Evolutionary conservation across 2,329 filamentous ascomycete genomes (phyloP).

Genomic region (Neoscytalidium dimidiatum): DNA sequence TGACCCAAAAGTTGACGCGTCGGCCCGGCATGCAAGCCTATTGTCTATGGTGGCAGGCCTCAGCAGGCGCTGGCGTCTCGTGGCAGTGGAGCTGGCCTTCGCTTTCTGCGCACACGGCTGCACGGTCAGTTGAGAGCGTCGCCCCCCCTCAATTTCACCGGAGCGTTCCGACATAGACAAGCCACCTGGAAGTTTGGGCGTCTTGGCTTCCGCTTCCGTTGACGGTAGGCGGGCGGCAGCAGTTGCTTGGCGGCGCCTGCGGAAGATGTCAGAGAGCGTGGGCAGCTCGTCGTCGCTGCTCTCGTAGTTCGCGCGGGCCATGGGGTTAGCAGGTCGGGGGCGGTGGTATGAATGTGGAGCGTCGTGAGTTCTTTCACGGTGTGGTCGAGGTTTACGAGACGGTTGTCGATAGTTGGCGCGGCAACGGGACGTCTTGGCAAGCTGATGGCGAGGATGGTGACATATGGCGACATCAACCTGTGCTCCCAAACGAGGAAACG

Average conservation of each 20-base stretch:
- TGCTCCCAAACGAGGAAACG: constrained; percentile 5
- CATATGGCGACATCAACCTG: constrained; percentile 14
- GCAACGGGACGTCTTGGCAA: constrained; percentile 14
- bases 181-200: neutral
- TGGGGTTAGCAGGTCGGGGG: neutral
- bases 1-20: constrained; percentile 27
- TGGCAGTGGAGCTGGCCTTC: constrained; percentile 24
- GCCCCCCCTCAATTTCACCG: too few species aligned
- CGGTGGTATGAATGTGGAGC: neutral
- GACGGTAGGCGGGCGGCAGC: neutral
- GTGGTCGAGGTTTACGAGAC: too few species aligned
- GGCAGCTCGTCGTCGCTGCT: constrained; percentile 18
- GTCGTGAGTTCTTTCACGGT: neutral
- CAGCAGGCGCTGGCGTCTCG: constrained; percentile 35
- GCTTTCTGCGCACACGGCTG: constrained; percentile 26
- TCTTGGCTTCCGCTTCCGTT: neutral
- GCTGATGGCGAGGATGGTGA: constrained; percentile 13
- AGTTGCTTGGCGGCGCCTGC: neutral
- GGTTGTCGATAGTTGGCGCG: constrained; percentile 17
- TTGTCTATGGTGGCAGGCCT: constrained; percentile 36
- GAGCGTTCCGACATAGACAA: neutral
- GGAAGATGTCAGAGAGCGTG: neutral
- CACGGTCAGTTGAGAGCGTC: neutral
- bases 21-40: constrained; percentile 17
- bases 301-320: constrained; percentile 11